Evolutionary conservation across 75 land plant species (phyloP), one percentile per base, ranked within the genome.

Genomic region (Selaginella tamariscina): DNA sequence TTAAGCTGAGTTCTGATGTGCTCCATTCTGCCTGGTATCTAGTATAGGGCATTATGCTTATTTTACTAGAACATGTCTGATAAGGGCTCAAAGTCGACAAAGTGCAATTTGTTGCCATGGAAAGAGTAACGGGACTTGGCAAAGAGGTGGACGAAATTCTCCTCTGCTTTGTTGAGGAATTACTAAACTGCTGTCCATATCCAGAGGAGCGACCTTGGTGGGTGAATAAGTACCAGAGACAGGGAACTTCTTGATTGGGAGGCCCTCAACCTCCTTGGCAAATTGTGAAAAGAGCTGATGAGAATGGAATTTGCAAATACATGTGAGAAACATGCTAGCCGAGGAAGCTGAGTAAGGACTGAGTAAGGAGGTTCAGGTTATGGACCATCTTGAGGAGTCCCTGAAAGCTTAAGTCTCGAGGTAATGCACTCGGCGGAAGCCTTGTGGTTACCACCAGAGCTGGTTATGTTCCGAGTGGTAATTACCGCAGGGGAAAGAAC

Each of bases 371-470:
- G 49, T 39, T 39, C 49, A 39, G 49, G 49, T 39, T 39, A 15
- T 39, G 49, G 15, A 39, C 49, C 15, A 15, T 15, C 49, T 15
- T 39, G 49, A 39, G 49, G 15, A 39, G 49, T 39, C 49, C 49
- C 49, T 15, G 15, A 39, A 39, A 39, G 49, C 5, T 39, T 5
- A 39, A 15, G 15, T 39, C n/a, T n/a, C 49, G 49, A 39, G 49
- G 49, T 39, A 39, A 39, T 15, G 49, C 49, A 39, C 49, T 39
- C 49, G 49, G 49, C 49, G 49, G 49, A 39, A 15, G 49, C 49
- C 49, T 39, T 39, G 49, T 39, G 49, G 49, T 39, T 39, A 39
- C 49, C 49, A 39, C 49, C 49, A 39, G 49, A 39, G 49, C 49
- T 39, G 49, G 49, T 39, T 39, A 39, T 39, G 49, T 39, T 39